phyloP scores from a whole-genome alignment of 208 protist species.

The Crithidia brevicula region DNA sequence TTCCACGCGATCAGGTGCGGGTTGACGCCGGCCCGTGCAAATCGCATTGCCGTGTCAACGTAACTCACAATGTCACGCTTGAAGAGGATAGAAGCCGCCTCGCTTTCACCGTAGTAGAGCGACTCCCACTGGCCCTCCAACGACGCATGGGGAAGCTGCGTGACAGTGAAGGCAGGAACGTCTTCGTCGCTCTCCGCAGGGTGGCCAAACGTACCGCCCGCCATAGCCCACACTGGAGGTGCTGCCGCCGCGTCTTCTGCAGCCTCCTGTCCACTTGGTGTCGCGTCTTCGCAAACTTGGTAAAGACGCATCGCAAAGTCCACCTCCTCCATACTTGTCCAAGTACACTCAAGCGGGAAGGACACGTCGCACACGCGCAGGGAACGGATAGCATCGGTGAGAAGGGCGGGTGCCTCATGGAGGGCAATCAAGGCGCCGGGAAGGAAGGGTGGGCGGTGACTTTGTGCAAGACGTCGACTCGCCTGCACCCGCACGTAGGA shows the following conservation, averaged over 20 bases:
- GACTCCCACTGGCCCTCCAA: constrained; percentile 91
- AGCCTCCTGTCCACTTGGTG: too few relatives aligned
- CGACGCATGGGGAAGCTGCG: constrained; percentile 60
- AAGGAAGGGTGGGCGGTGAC: constrained; percentile 21
- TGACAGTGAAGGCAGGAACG: constrained; percentile 51
- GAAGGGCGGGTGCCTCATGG: constrained; percentile 21
- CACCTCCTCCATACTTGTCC: constrained; percentile 25
- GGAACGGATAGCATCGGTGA: constrained; percentile 31
- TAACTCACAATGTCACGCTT: constrained; percentile 94
- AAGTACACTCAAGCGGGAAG: constrained; percentile 23
- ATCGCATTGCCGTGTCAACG: constrained; percentile 83
- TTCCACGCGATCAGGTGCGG: constrained; percentile 81
- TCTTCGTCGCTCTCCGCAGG: too few relatives aligned
- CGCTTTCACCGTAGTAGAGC: constrained; percentile 78
- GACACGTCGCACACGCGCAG: constrained; percentile 68
- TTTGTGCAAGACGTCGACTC: constrained; percentile 9
- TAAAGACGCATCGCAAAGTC: constrained; percentile 29
- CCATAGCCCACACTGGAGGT: too few relatives aligned
- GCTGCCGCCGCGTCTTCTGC: too few relatives aligned
- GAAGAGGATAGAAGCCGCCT: constrained; percentile 49
- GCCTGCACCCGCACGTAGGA: constrained; percentile 37
- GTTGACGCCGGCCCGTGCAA: constrained; percentile 85
- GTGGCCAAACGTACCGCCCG: too few relatives aligned
- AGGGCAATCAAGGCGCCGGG: constrained; percentile 43
- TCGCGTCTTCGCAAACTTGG: constrained; percentile 2